Evolutionary conservation across 2,329 filamentous ascomycete species (phyloP), one percentile per base, ranked within the genome.

Genomic region (Chrysosporium keratinophilum): DNA sequence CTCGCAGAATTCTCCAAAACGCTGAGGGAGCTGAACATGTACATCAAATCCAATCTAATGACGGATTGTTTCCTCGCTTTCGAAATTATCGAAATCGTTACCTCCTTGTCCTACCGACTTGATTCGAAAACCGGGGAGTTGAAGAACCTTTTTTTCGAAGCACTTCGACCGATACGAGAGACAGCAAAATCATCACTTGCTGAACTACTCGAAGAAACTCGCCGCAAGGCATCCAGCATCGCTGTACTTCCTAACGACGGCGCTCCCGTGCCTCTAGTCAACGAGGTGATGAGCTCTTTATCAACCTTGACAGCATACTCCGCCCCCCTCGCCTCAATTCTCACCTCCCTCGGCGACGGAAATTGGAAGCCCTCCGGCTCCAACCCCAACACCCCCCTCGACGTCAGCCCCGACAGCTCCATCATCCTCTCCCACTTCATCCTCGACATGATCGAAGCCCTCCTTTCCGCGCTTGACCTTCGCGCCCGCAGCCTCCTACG

Each of bases 1-100:
- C 76, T 98, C 56, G 78, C 82, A 6, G 89, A 95, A 63, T 85
- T 97, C 61, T 83, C 85, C 5, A 83, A 88, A 61, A 96, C 93
- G 0, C 71, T 97, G 52, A 82, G 87, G 28, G 91, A 97, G 64
- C 77, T 98, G 33, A 96, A 97, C 67, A 78, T 81, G 48, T 90
- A 96, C 64, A 89, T 97, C 69, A 89, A 90, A 65, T 75, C 79
- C 40, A 90, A 96, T 64, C 74, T 96, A 39, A 80, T 83, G 60
- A 95, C 88, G 0, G 93, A 98, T 68, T 97, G 91, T 69, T 97
- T 88, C 67, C 78, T 98, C 47, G 89, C 89, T 6, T 98, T 95
- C 67, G 93, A 98, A 66, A 87, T 97, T 33, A 87, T 94, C 33
- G 91, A 95, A 63, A 87, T 96, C 56, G 82, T 97, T 45, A 87